Conservation (phyloP, 441 rosid species). For the Macaranga tanarius region DNA sequence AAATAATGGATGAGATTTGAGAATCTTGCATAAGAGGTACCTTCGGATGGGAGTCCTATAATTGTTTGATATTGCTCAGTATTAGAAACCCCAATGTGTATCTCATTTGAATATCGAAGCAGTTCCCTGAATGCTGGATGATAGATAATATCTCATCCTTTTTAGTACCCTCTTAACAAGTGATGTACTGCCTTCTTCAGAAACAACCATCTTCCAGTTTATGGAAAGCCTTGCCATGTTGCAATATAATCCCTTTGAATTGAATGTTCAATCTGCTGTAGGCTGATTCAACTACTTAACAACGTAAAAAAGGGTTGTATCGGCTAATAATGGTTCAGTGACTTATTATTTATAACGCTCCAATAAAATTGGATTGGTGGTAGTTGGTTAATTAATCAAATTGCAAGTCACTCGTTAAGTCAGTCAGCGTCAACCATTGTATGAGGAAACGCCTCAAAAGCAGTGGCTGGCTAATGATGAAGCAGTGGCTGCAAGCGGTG, state of each 20-base stretch:
- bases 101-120: conserved; percentile 6
- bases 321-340: too few relatives aligned
- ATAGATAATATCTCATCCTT: conserved; percentile 14
- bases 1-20: conserved; percentile 30
- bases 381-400: too few relatives aligned
- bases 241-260: neutral
- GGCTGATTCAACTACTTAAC: too few relatives aligned
- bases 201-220: conserved; percentile 20
- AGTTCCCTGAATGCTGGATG: conserved; percentile 9
- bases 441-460: too few relatives aligned
- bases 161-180: conserved; percentile 15
- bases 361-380: too few relatives aligned
- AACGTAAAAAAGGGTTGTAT: too few relatives aligned
- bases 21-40: conserved; percentile 17
- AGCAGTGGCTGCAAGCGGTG: too few relatives aligned
- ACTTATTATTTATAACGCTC: too few relatives aligned
- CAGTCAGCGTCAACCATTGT: too few relatives aligned
- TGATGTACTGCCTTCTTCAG: conserved; percentile 23
- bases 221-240: conserved; percentile 9
- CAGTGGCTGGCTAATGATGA: too few relatives aligned
- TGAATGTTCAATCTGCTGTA: neutral
- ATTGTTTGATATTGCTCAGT: conserved; percentile 13
- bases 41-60: conserved; percentile 16
- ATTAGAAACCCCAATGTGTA: conserved; percentile 13
- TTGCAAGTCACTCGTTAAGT: too few relatives aligned